Evolutionary conservation across 2,329 filamentous ascomycete species (phyloP).

Genomic region (Neopestalotiopsis sp.): DNA sequence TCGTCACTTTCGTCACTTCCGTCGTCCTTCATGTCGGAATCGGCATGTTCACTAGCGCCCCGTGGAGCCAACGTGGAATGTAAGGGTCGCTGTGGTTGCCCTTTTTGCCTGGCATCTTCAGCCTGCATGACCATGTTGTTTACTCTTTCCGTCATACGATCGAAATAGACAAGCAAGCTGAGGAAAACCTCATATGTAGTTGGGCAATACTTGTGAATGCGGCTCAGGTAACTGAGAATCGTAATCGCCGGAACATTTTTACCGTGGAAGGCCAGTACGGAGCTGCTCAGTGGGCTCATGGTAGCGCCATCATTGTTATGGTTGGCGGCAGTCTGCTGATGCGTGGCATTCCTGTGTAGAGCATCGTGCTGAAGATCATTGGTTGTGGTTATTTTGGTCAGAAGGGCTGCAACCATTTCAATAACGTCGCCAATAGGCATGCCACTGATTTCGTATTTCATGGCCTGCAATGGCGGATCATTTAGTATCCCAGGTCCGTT

Average conservation of each 20-base stretch:
- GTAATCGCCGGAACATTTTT: conserved; percentile 98
- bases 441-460: conserved; percentile 90
- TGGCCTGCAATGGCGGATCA: conserved; percentile 57
- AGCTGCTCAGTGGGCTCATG: conserved; percentile 62
- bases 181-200: conserved; percentile 98
- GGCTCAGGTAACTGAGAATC: conserved; percentile 91
- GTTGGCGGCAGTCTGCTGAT: conserved; percentile 57
- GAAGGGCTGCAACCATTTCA: conserved; percentile 95
- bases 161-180: conserved; percentile 94
- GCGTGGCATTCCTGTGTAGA: conserved; percentile 73
- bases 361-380: conserved; percentile 95
- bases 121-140: conserved; percentile 79
- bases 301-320: conserved; percentile 56
- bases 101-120: conserved; percentile 54
- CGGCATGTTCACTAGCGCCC: conserved; percentile 22
- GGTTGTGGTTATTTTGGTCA: conserved; percentile 96
- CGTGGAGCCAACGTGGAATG: conserved; percentile 17
- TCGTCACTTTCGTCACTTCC: conserved; percentile 44
- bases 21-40: conserved; percentile 43
- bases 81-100: conserved; percentile 27
- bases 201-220: conserved; percentile 98
- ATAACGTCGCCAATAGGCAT: conserved; percentile 99
- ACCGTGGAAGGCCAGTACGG: conserved; percentile 92
- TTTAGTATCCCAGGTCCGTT: conserved; percentile 53
- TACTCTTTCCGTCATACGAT: conserved; percentile 96